Conservation (phyloP, 2,329 filamentous ascomycete species). For the Hypoxylon sp. region DNA sequence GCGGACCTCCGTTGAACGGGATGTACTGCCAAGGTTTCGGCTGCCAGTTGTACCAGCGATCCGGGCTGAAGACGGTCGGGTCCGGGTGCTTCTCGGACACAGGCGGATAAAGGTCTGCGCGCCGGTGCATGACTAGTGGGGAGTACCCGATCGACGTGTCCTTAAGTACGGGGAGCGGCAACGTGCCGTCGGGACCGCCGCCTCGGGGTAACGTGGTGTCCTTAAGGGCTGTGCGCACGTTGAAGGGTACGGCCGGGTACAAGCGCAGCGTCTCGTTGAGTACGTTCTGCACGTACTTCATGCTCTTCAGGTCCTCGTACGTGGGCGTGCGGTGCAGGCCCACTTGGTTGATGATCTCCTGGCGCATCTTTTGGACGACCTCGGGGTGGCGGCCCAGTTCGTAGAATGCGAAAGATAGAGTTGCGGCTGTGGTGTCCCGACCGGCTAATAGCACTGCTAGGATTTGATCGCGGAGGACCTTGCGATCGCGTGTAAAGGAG, state of each 20-base stretch:
- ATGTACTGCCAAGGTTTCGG: conserved; percentile 79
- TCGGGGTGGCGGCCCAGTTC: conserved; percentile 81
- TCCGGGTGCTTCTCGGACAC: conserved; percentile 61
- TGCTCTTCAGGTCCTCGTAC: conserved; percentile 85
- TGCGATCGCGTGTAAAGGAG: conserved; percentile 78
- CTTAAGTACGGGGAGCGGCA: conserved; percentile 75
- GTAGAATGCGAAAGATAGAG: conserved; percentile 85
- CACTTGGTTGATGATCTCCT: conserved; percentile 77
- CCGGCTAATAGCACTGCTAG: conserved; percentile 86
- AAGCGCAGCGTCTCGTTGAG: conserved; percentile 84
- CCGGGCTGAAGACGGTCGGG: conserved; percentile 70
- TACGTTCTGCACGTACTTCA: conserved; percentile 83
- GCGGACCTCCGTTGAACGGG: conserved; percentile 80
- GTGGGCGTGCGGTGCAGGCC: conserved; percentile 74
- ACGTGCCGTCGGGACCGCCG: conserved; percentile 72
- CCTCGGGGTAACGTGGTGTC: conserved; percentile 82
- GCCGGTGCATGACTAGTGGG: conserved; percentile 79
- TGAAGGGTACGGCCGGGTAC: conserved; percentile 84
- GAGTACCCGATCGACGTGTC: conserved; percentile 76
- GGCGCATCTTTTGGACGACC: conserved; percentile 75
- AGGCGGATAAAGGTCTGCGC: conserved; percentile 71
- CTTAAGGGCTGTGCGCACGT: conserved; percentile 77
- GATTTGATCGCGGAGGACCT: conserved; percentile 85
- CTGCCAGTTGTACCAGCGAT: conserved; percentile 74
- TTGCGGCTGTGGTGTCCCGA: conserved; percentile 87